Evolutionary conservation across 352 stramenopile genomes (phyloP), one percentile per base, ranked within the genome.

Genomic region (Pythium angustatum): DNA sequence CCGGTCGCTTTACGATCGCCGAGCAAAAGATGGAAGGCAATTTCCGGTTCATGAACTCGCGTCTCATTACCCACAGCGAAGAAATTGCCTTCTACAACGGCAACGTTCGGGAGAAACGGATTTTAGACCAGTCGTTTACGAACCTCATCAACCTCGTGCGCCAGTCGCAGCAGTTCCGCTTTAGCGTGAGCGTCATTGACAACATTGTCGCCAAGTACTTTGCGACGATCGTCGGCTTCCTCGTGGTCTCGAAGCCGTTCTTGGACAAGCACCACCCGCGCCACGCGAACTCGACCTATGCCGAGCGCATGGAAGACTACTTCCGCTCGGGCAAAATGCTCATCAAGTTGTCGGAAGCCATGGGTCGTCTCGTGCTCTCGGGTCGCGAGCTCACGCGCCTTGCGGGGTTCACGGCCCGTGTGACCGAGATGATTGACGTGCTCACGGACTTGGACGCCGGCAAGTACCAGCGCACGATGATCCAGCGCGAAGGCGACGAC

Each of bases 11-110:
- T 53, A 93, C 81, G 12, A 89, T 91, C 50, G 81, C 84, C 1
- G 83, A 94, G 60, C 82, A 93, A 43, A 79, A 91, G 51, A 80
- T 93, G 70, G 86, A 95, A 56, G 87, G 86, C 64, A 90, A 77
- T 40, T 95, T 93, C 70, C 84, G 86, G 50, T 93, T 87, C 68
- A 90, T 96, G 72, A 94, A 96, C 79, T 88, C 87, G 49, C 75
- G 90, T 15, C 62, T 97, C 4, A 88, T 96, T 59, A 94, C 86
- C 21, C 85, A 96, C 72, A 91, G 87, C 53, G 88, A 97, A 71
- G 86, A 94, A 57, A 94, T 97, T 51, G 89, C 89, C 11, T 97
- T 97, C 58, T 97, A 96, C 76, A 91, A 94, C 51, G 90, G 90
- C 52, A 96, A 96, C 54, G 75, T 90, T 9, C 80, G 88, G 12